phyloP scores from a whole-genome alignment of 83 land plant species.

The Diphasiastrum complanatum region DNA sequence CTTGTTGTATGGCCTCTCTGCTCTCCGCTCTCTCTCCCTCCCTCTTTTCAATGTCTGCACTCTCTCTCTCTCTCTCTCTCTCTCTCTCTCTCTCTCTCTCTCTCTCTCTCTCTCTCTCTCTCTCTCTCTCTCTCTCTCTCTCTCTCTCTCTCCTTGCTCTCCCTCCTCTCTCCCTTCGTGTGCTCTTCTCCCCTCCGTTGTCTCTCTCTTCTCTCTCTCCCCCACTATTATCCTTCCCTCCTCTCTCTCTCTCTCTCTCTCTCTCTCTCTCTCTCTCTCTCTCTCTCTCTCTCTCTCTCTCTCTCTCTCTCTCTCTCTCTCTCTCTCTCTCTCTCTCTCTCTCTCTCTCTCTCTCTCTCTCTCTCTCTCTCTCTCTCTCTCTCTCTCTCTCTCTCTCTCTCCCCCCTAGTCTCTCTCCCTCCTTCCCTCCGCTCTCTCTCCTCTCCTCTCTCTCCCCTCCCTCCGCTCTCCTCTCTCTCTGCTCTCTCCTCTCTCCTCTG shows the following conservation, averaged over 20 bases:
- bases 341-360: slow-evolving; percentile 4
- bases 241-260: slow-evolving; percentile 6
- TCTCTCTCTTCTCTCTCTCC: slow-evolving; percentile 6
- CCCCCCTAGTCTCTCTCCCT: neutral
- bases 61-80: slow-evolving; percentile 3
- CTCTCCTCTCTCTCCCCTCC: neutral
- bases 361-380: slow-evolving; percentile 10
- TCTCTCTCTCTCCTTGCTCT: neutral
- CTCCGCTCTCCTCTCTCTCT: neutral
- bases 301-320: neutral
- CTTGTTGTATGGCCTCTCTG: too few species aligned
- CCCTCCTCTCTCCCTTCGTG: slow-evolving; percentile 6
- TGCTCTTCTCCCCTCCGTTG: neutral
- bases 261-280: slow-evolving; percentile 1
- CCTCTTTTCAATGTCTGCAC: neutral
- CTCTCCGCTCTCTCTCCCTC: too few species aligned
- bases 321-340: slow-evolving; percentile 13
- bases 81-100: slow-evolving; percentile 3
- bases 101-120: neutral
- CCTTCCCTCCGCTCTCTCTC: neutral
- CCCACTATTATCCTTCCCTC: neutral
- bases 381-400: slow-evolving; percentile 3
- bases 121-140: slow-evolving; percentile 9
- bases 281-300: slow-evolving; percentile 1
- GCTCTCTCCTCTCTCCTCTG: too few species aligned